phyloP scores from a whole-genome alignment of 306 rosid species.

The Elaeagnus macrophylla region DNA sequence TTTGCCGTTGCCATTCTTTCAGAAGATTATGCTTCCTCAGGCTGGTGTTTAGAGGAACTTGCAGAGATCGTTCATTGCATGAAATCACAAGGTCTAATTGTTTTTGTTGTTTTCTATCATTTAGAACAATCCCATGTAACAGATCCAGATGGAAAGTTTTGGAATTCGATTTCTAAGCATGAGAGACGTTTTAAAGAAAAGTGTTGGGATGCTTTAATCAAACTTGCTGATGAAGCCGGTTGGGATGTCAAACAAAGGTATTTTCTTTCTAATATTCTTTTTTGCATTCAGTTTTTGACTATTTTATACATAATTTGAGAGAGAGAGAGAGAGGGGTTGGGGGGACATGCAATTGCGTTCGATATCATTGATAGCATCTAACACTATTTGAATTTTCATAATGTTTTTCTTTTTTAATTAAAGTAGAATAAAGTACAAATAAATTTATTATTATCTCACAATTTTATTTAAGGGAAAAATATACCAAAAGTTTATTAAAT shows the following conservation, averaged over 20 bases:
- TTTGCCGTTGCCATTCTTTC: slow-evolving; percentile 1
- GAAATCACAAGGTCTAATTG: not conserved
- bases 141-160: not conserved
- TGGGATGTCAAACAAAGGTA: not conserved
- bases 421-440: no score
- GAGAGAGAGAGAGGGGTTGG: no score
- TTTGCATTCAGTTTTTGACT: no score
- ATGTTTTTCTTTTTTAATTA: no score
- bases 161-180: not conserved
- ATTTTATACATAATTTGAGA: no score
- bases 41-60: slow-evolving; percentile 8
- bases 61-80: not conserved
- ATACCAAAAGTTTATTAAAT: no score
- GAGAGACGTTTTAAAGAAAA: not conserved
- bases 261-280: no score
- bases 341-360: no score
- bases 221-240: not conserved
- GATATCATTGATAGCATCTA: no score
- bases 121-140: not conserved
- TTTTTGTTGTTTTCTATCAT: not conserved
- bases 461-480: no score
- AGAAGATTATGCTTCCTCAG: not conserved
- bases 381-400: no score
- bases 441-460: no score
- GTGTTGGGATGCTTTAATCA: not conserved